These are phyloP conservation scores for Bolboschoenus planiculmis DNA, from an alignment of 176 grass and related monocot genomes.

Conservation along the genomic window DNA sequence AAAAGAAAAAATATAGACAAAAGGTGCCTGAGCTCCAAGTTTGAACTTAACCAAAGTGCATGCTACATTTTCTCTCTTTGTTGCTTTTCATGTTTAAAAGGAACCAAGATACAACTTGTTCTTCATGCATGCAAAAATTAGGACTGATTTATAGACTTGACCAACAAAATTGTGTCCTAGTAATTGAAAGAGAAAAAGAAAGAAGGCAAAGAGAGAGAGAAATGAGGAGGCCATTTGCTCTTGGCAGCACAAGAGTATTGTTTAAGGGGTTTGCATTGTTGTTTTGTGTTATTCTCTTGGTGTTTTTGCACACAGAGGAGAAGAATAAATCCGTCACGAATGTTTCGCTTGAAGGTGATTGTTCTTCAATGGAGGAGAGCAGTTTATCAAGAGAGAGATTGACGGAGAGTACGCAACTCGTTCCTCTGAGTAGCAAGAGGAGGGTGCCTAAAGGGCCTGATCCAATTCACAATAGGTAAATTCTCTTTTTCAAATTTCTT, in stretches of 20 bases:
- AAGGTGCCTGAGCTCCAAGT: conserved; percentile 1
- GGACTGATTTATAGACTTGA: background rate
- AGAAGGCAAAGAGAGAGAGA: background rate
- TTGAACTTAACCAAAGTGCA: background rate
- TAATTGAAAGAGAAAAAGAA: background rate
- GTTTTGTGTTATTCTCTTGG: conserved; percentile 35
- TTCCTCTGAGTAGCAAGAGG: conserved; percentile 43
- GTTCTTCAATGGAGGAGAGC: conserved; percentile 10
- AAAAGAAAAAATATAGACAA: conserved; percentile 4
- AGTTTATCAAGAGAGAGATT: conserved; percentile 24
- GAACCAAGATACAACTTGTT: background rate
- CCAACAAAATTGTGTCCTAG: background rate
- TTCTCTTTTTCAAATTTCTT: background rate
- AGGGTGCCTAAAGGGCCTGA: conserved; percentile 65
- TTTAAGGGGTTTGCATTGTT: conserved; percentile 31
- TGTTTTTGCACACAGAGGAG: conserved; percentile 24
- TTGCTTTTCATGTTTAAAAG: conserved; percentile 5
- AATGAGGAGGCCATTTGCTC: background rate
- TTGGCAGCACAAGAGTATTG: background rate
- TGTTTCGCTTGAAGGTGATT: background rate
- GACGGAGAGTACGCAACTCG: background rate
- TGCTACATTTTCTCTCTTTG: background rate
- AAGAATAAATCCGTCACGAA: background rate
- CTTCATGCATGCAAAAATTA: background rate
- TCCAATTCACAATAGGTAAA: conserved; percentile 89